Evolutionary conservation across 441 rosid species (phyloP).

Genomic region (Populus hybrid): DNA sequence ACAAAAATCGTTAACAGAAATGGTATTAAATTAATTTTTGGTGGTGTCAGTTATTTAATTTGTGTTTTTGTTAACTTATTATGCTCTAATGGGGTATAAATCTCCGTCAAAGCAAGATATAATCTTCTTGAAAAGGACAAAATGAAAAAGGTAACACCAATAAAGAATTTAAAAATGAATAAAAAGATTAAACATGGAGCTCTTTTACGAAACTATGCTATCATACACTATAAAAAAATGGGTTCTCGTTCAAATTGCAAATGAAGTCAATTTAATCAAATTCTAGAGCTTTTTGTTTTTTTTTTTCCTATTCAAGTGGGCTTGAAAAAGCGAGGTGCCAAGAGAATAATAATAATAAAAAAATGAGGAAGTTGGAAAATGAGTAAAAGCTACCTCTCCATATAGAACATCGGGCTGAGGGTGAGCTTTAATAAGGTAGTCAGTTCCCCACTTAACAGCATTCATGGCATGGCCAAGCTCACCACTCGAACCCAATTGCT

Average conservation of each 20-base stretch:
- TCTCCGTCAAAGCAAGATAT: background rate
- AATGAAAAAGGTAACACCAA: background rate
- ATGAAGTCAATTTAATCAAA: background rate
- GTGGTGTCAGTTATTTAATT: background rate
- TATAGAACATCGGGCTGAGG: slow-evolving; percentile 77
- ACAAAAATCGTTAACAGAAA: background rate
- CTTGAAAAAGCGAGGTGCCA: background rate
- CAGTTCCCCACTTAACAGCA: slow-evolving; percentile 93
- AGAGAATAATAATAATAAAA: background rate
- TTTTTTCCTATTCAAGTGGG: background rate
- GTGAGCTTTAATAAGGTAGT: slow-evolving; percentile 88
- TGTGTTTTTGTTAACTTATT: background rate
- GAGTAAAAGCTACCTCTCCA: slow-evolving; percentile 56
- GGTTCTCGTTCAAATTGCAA: background rate
- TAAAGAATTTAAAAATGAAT: background rate
- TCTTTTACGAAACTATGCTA: background rate
- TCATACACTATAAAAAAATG: background rate
- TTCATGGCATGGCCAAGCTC: slow-evolving; percentile 75
- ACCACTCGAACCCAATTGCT: slow-evolving; percentile 58
- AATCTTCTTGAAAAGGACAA: slow-evolving; percentile 14
- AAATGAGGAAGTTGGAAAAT: background rate
- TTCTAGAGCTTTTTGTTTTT: background rate
- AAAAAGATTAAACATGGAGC: no score
- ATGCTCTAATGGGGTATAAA: background rate
- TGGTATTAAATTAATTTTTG: background rate